Conservation (phyloP, 306 rosid genomes). For the Glycine latifolia region DNA sequence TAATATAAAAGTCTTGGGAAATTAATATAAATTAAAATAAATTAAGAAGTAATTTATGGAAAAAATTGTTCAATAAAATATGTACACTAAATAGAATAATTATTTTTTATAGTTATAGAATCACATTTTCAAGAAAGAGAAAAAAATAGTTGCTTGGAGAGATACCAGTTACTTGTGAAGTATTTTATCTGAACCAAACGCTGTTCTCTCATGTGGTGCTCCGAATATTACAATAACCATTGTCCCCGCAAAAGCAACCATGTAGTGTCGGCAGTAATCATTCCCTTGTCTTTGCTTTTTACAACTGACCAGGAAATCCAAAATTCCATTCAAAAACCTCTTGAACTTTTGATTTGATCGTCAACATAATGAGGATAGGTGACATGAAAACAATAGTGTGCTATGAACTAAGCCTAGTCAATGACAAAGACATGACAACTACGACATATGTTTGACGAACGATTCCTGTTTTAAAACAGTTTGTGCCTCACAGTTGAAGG, state of each 20-base stretch:
- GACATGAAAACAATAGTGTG: conserved; percentile 3
- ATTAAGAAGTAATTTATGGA: too few species aligned
- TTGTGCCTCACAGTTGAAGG: background rate
- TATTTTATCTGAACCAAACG: conserved; percentile 20
- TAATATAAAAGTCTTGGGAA: too few species aligned
- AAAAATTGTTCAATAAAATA: too few species aligned
- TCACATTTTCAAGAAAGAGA: too few species aligned
- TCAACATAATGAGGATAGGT: conserved; percentile 9
- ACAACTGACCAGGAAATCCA: conserved; percentile 15
- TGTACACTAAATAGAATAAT: too few species aligned
- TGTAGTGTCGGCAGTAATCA: conserved; percentile 2
- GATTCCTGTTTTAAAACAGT: background rate
- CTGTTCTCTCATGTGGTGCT: background rate
- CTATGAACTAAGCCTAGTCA: background rate
- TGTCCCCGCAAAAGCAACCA: conserved; percentile 21
- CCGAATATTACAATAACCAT: background rate
- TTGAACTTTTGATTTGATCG: background rate
- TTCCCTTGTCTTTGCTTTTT: background rate
- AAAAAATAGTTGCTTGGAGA: background rate
- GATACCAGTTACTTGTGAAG: background rate
- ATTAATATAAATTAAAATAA: too few species aligned
- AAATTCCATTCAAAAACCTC: conserved; percentile 4
- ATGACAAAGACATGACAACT: conserved; percentile 27
- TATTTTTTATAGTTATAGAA: too few species aligned
- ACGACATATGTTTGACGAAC: background rate